phyloP scores from a whole-genome alignment of 2,329 filamentous ascomycete genomes.

The Teratosphaeria epicoccoides region DNA sequence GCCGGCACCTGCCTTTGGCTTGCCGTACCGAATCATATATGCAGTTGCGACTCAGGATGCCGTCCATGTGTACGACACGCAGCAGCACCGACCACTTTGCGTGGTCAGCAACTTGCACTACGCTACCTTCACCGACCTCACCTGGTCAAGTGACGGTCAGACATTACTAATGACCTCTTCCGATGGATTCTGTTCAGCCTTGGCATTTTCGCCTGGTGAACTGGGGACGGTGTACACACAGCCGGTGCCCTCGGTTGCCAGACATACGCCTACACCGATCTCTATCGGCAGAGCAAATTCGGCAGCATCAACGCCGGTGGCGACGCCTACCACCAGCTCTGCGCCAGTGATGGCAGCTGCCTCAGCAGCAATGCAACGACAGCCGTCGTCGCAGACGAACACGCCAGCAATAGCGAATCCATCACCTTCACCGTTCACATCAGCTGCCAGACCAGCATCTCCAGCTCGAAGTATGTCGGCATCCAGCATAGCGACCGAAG shows the following conservation, averaged over 20 bases:
- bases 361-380: constrained; percentile 4
- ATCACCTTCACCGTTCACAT: constrained; percentile 45
- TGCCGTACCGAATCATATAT: constrained; percentile 91
- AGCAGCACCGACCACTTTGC: constrained; percentile 86
- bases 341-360: constrained; percentile 6
- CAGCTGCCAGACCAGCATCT: constrained; percentile 52
- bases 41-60: constrained; percentile 95
- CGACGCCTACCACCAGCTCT: constrained; percentile 19
- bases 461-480: constrained; percentile 78
- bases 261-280: constrained; percentile 31
- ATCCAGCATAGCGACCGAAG: constrained; percentile 65
- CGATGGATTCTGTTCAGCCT: constrained; percentile 89
- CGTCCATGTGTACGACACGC: constrained; percentile 89
- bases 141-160: constrained; percentile 72
- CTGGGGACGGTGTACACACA: constrained; percentile 72
- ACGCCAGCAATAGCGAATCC: constrained; percentile 51
- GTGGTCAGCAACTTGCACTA: constrained; percentile 96
- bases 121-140: constrained; percentile 90
- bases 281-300: constrained; percentile 27
- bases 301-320: constrained; percentile 32
- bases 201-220: constrained; percentile 76
- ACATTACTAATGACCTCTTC: constrained; percentile 92
- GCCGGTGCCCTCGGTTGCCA: constrained; percentile 35
- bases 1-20: constrained; percentile 57
- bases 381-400: constrained; percentile 4